Evolutionary conservation across 257 asterid genomes (phyloP), one percentile per base, ranked within the genome.

Genomic region (Solanum ossicruentum): DNA sequence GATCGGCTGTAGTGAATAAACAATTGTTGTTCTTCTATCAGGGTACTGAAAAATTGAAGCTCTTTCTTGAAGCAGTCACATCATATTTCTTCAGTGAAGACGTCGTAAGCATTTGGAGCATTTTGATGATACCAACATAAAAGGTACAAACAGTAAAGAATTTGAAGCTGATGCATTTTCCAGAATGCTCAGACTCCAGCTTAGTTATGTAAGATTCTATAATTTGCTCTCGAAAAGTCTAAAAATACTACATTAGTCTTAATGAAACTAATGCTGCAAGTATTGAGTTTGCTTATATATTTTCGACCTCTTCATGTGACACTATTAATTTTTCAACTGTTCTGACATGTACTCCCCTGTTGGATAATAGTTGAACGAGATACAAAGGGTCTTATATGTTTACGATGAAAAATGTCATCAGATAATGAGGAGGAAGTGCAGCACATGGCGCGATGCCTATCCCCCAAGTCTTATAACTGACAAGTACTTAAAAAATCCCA

Each of bases 11-110:
- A 17, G 17, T 17, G 21, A 13, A 12, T 84, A 10, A 49, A 43
- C 45, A 47, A 43, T 78, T 23, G 36, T 61, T 23, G 15, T 75
- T 75, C 21, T 79, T 78, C 47, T 32, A 28, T 28, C 72, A 85
- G 87, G 87, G 87, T 13, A 85, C 87, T 41, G 84, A 49, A 32
- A 49, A 28, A 66, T 65, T 65, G 84, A 85, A 54, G 84, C 81
- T 58, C 60, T 82, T 80, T 80, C 41, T 65, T 67, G 51, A n/a
- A 61, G 47, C 56, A 26, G 0, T 45, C 12, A 15, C 56, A 81
- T 60, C 84, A 1, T 23, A 39, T 43, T 39, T 13, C 56, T 26
- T 51, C 47, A 65, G 45, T 28, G 49, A 23, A 51, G 60, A 69
- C 32, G 60, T 16, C 2, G 58, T 36, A 45, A 23, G 57, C 12